phyloP scores from a whole-genome alignment of 2,329 filamentous ascomycete species.

The Myriosclerotinia scirpicola region DNA sequence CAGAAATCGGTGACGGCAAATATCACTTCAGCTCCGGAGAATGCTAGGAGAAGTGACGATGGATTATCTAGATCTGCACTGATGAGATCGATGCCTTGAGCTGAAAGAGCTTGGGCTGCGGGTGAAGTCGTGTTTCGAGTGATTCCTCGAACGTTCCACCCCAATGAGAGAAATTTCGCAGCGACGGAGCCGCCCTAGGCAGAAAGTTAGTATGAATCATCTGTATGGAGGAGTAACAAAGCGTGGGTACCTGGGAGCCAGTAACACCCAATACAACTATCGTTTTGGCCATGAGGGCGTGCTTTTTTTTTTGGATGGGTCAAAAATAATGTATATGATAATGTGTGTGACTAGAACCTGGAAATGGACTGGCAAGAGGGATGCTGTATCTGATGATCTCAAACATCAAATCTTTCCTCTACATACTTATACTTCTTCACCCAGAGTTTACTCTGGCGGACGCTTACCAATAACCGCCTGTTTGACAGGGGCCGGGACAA shows the following conservation, averaged over 20 bases:
- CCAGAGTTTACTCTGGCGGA: too few relatives aligned
- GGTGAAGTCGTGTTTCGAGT: slow-evolving; percentile 48
- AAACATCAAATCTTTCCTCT: too few relatives aligned
- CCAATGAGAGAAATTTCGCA: slow-evolving; percentile 46
- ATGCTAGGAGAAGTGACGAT: slow-evolving; percentile 35
- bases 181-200: slow-evolving; percentile 50
- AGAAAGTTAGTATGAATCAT: neutral
- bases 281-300: slow-evolving; percentile 2
- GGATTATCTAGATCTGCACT: slow-evolving; percentile 32
- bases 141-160: slow-evolving; percentile 47
- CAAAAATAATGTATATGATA: neutral
- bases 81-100: slow-evolving; percentile 48
- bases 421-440: too few relatives aligned
- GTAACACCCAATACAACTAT: neutral
- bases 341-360: too few relatives aligned
- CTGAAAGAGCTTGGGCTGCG: slow-evolving; percentile 43
- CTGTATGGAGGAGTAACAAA: too few relatives aligned
- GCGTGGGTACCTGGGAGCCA: neutral
- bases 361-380: too few relatives aligned
- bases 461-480: too few relatives aligned
- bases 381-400: too few relatives aligned
- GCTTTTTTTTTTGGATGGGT: neutral
- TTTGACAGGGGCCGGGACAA: neutral
- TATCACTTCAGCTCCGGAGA: slow-evolving; percentile 43
- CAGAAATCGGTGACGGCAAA: slow-evolving; percentile 45